Evolutionary conservation across 805 yeast genomes (phyloP).

Genomic region (Saturnispora halmiae): DNA sequence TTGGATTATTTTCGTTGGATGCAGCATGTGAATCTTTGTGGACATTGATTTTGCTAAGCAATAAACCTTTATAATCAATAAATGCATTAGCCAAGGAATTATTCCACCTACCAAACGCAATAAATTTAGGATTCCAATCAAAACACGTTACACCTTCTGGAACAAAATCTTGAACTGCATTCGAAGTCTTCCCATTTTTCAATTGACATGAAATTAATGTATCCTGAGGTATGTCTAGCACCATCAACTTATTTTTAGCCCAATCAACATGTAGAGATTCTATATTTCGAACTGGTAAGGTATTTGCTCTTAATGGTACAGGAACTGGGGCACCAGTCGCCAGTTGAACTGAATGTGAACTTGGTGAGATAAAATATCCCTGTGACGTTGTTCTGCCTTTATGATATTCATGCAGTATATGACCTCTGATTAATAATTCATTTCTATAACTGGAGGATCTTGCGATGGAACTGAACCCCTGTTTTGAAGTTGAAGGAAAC

Average conservation of each 20-base stretch:
- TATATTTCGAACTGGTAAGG: slow-evolving; percentile 3
- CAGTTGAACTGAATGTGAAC: slow-evolving; percentile 3
- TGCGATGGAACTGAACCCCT: slow-evolving; percentile 35
- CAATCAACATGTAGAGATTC: slow-evolving; percentile 10
- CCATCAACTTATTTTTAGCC: slow-evolving; percentile 10
- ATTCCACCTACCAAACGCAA: slow-evolving; percentile 29
- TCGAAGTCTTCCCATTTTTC: slow-evolving; percentile 12
- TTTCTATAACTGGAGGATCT: slow-evolving; percentile 37
- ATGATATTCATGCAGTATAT: slow-evolving; percentile 20
- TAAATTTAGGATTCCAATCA: slow-evolving; percentile 19
- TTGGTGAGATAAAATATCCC: slow-evolving; percentile 7
- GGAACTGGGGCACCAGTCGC: slow-evolving; percentile 6
- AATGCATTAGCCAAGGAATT: slow-evolving; percentile 25
- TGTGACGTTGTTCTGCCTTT: slow-evolving; percentile 8
- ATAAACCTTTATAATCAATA: slow-evolving; percentile 17
- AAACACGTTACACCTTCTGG: slow-evolving; percentile 28
- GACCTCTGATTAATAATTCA: slow-evolving; percentile 35
- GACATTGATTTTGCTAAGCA: slow-evolving; percentile 7
- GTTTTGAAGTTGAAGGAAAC: slow-evolving; percentile 24
- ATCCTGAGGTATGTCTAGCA: slow-evolving; percentile 11
- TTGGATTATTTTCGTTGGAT: background rate
- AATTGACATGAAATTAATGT: slow-evolving; percentile 10
- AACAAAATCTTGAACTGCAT: slow-evolving; percentile 16
- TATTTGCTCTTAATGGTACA: slow-evolving; percentile 4
- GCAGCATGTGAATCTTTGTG: background rate